Conservation (phyloP, 2,329 filamentous ascomycete genomes). For the Trichoderma oligosporum region DNA sequence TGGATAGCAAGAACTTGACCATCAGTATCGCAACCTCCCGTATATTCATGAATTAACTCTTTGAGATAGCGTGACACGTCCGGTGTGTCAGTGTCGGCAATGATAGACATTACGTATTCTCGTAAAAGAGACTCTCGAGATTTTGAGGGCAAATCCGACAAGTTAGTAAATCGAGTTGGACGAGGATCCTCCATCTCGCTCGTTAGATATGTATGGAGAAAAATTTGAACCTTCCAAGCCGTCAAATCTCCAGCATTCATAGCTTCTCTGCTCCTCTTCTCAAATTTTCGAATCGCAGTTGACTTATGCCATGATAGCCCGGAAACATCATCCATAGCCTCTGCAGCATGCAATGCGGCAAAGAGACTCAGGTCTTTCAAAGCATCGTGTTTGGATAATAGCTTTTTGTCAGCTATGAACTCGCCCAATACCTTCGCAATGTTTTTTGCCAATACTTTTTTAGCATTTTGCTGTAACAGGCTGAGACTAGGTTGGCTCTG, state of each 20-base stretch:
- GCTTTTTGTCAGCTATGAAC: conserved; percentile 32
- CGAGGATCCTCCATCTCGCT: conserved; percentile 31
- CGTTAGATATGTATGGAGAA: conserved; percentile 40
- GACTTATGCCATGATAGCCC: conserved; percentile 28
- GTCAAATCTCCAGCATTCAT: conserved; percentile 36
- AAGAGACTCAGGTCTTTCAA: conserved; percentile 30
- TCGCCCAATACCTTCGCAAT: conserved; percentile 28
- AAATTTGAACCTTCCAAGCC: conserved; percentile 46
- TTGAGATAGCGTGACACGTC: conserved; percentile 39
- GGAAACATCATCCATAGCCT: conserved; percentile 24
- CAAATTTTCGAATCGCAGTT: conserved; percentile 34
- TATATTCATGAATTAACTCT: conserved; percentile 35
- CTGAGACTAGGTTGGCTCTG: conserved; percentile 26
- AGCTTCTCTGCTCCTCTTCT: conserved; percentile 33
- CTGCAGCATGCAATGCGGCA: conserved; percentile 34
- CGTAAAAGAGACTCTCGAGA: conserved; percentile 33
- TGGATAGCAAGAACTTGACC: conserved; percentile 45
- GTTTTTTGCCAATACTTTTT: conserved; percentile 28
- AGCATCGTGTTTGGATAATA: conserved; percentile 26
- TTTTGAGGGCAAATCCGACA: conserved; percentile 29
- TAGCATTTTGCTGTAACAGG: conserved; percentile 27
- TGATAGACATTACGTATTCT: conserved; percentile 32
- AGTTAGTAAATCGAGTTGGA: conserved; percentile 33
- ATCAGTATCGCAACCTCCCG: conserved; percentile 31
- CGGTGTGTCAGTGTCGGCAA: conserved; percentile 31